Evolutionary conservation across 2,329 filamentous ascomycete genomes (phyloP).

Genomic region (Lecanicillium sp.): DNA sequence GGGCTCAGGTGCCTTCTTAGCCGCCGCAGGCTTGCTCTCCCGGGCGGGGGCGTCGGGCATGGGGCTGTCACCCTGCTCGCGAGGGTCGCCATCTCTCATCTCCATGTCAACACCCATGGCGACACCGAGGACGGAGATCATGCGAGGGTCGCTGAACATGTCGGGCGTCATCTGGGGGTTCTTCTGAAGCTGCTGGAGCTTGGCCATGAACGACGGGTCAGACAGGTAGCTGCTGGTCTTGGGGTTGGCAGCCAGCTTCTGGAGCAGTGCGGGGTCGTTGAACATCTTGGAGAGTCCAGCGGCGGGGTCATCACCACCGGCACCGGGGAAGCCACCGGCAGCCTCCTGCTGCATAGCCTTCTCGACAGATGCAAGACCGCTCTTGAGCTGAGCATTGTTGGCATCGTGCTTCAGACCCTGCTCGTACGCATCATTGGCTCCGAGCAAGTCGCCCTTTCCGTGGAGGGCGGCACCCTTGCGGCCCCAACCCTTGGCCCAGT

Average conservation of each 20-base stretch:
- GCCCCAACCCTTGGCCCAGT: slow-evolving; percentile 96
- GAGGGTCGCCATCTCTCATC: slow-evolving; percentile 32
- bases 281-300: slow-evolving; percentile 88
- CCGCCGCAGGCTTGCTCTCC: slow-evolving; percentile 34
- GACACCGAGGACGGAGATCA: slow-evolving; percentile 91
- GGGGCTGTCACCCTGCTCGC: slow-evolving; percentile 52
- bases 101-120: slow-evolving; percentile 90
- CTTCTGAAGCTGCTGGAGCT: slow-evolving; percentile 72
- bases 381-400: slow-evolving; percentile 87
- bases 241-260: slow-evolving; percentile 89
- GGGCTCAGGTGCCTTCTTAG: slow-evolving; percentile 52
- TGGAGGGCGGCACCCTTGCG: slow-evolving; percentile 89
- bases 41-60: slow-evolving; percentile 63
- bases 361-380: slow-evolving; percentile 76
- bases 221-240: slow-evolving; percentile 80
- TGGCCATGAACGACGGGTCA: slow-evolving; percentile 83
- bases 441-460: slow-evolving; percentile 77
- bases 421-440: slow-evolving; percentile 84
- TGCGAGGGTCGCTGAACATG: slow-evolving; percentile 81
- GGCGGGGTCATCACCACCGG: slow-evolving; percentile 53
- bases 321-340: slow-evolving; percentile 37
- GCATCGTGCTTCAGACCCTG: slow-evolving; percentile 91
- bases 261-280: slow-evolving; percentile 80
- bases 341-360: slow-evolving; percentile 68
- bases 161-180: slow-evolving; percentile 76